Evolutionary conservation across 371 early-diverging fungal genomes (phyloP), one percentile per base, ranked within the genome.

Genomic region (Haplosporangium sp.): DNA sequence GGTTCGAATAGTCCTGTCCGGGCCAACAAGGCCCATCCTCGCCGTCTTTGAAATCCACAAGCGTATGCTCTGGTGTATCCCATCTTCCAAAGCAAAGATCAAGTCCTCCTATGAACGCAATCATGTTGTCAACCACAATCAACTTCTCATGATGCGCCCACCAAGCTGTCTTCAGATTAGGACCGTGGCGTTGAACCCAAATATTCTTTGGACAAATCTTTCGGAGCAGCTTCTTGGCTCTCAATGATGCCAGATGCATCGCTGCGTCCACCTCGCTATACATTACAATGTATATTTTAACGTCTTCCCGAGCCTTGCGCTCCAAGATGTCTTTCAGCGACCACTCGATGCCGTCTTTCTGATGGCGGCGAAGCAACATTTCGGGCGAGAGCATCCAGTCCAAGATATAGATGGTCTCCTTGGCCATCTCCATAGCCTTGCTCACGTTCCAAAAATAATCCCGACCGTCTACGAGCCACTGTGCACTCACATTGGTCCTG

Each of bases 311-410:
- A 7, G 98, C 98, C 81, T 95, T 95, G 45, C 71, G 62, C 29
- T 55, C 64, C 38, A 67, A 11, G 16, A 74, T 42, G 55, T 64
- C 51, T 72, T 60, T 79, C 47, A 79, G 54, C 12, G 68, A 64
- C 80, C 80, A 79, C 9, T 59, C 55, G 47, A 62, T 18, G 0
- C 66, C 73, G 12, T 79, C 80, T 5, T 51, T 55, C 51, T 68
- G 69, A 37, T 69, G 73, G 47, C 80, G 70, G 29, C 69, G 66
- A 36, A 81, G 82, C 80, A 89, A 86, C 75, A 94, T 72, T 62
- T 95, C 93, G 48, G 95, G 95, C 20, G 90, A 85, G 16, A 95
- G 83, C 95, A 96, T 96, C 98, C 98, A 98, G 81, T 95, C 98
- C 64, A 88, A 86, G 67, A 97, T 95, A 79, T 92, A 96, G 62